Base-by-base conservation (phyloP, 306 rosid genomes). In the Sicyos edulis region DNA sequence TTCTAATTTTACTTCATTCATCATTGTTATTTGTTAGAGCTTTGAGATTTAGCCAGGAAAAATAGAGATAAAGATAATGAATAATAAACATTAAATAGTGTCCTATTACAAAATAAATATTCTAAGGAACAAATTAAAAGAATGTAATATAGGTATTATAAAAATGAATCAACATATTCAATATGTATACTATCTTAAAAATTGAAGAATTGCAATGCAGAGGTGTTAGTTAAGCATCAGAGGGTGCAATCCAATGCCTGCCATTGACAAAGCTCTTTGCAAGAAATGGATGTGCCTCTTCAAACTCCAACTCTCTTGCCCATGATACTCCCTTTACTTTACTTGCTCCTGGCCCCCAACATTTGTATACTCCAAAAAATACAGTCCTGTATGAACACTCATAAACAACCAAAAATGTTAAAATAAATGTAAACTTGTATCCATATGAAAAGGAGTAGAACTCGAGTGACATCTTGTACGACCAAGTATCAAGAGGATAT, bases 231-330 rank as follows among this genome's bases (percentile, higher is more conserved):
- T 89, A 92, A 40, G 92, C 92, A 75, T 89, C 96, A 19, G 79
- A 54, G 10, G 92, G 96, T 12, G 91, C 84, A 8, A 88, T 92
- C 98, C 96, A 92, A 80, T 89, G 98, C 59, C 92, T 86, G 1
- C 96, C 98, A 80, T 92, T 92, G 74, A 92, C 96, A 29, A 89
- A 92, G 67, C 98, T 92, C 83, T 92, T 88, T 0, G 56, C 82
- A 5, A 92, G 80, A 72, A 92, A 92, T 13, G 82, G 98, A 76
- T 92, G 96, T 2, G 96, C 98, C 4, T 83, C 16, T 4, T 86
- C 77, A 24, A 75, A 89, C 65, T 88, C 86, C 12, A 92, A 83
- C 80, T 89, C 98, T 15, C 74, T 47, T 1, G 89, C 96, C 85
- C 85, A 80, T n/a, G 92, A 73, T 0, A 83, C 78, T 13, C 91